These are phyloP conservation scores for Colletotrichum sp. DNA, from an alignment of 2,329 filamentous ascomycete genomes.

Conservation along the genomic window DNA sequence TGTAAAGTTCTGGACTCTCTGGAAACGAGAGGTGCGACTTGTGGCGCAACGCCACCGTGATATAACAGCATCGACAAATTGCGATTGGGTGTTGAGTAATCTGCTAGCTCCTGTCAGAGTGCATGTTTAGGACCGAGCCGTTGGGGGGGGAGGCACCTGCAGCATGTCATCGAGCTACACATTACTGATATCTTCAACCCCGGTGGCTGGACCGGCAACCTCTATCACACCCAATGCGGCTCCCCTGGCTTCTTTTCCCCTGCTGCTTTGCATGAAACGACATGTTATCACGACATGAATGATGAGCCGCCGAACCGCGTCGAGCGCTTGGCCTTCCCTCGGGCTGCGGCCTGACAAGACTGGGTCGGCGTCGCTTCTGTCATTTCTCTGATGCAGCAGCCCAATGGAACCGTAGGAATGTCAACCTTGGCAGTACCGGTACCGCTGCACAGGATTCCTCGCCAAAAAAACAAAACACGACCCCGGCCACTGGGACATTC, in stretches of 20 bases:
- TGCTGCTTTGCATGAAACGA: neutral
- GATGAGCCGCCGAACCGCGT: neutral
- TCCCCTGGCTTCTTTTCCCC: neutral
- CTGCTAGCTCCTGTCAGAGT: neutral
- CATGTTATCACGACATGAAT: neutral
- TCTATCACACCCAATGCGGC: neutral
- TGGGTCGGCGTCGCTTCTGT: neutral
- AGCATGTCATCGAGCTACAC: neutral
- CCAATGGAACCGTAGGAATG: neutral
- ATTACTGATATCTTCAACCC: neutral
- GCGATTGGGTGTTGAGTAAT: neutral
- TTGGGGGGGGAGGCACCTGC: neutral
- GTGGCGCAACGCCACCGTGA: neutral
- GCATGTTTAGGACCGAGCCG: neutral
- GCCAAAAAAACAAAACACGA: neutral
- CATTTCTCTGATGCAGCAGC: neutral
- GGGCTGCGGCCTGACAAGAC: neutral
- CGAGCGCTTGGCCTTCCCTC: neutral
- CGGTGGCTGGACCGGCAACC: neutral
- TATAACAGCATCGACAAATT: neutral
- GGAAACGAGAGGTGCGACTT: neutral
- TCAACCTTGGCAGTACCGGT: neutral
- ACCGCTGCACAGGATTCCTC: neutral
- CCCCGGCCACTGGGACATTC: neutral
- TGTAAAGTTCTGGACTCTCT: neutral